These are phyloP conservation scores for Aspergillus quadrilineatus DNA, from an alignment of 2,329 filamentous ascomycete species.

Conservation along the genomic window DNA sequence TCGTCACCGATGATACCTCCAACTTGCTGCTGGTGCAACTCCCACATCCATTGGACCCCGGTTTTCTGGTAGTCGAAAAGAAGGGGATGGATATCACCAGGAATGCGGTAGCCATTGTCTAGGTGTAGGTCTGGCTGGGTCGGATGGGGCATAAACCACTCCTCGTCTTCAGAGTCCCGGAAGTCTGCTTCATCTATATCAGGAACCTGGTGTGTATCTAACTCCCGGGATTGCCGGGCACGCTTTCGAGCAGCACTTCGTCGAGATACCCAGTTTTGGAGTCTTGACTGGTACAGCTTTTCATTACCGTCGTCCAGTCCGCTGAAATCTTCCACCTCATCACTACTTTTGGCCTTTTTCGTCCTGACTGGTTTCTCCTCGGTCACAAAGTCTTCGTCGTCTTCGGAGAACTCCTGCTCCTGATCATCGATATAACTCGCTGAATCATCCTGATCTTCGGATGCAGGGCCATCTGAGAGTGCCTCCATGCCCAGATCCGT, in stretches of 20 bases:
- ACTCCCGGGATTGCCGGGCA: slow-evolving; percentile 35
- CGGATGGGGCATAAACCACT: slow-evolving; percentile 87
- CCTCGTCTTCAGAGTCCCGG: slow-evolving; percentile 32
- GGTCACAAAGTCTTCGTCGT: slow-evolving; percentile 37
- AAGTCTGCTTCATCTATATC: slow-evolving; percentile 33
- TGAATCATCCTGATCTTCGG: slow-evolving; percentile 35
- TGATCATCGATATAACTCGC: slow-evolving; percentile 36
- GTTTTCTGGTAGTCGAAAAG: slow-evolving; percentile 97
- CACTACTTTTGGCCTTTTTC: slow-evolving; percentile 33
- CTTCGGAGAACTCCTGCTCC: slow-evolving; percentile 30
- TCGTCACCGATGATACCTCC: slow-evolving; percentile 96
- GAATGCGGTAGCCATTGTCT: slow-evolving; percentile 73
- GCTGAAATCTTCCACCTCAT: slow-evolving; percentile 55
- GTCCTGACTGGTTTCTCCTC: slow-evolving; percentile 25
- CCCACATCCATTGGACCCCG: slow-evolving; percentile 92
- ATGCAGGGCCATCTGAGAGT: slow-evolving; percentile 17
- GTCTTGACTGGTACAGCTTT: slow-evolving; percentile 69
- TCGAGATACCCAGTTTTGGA: slow-evolving; percentile 71
- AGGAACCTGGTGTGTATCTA: slow-evolving; percentile 38
- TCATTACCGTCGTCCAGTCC: slow-evolving; percentile 88
- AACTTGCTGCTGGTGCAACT: slow-evolving; percentile 83
- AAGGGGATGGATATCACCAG: slow-evolving; percentile 88
- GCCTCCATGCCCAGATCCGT: slow-evolving; percentile 9
- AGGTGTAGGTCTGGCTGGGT: slow-evolving; percentile 73
- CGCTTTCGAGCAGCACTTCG: slow-evolving; percentile 60